Conservation (phyloP, 148 eudicot genomes). For the Heliamphora exappendiculata region DNA sequence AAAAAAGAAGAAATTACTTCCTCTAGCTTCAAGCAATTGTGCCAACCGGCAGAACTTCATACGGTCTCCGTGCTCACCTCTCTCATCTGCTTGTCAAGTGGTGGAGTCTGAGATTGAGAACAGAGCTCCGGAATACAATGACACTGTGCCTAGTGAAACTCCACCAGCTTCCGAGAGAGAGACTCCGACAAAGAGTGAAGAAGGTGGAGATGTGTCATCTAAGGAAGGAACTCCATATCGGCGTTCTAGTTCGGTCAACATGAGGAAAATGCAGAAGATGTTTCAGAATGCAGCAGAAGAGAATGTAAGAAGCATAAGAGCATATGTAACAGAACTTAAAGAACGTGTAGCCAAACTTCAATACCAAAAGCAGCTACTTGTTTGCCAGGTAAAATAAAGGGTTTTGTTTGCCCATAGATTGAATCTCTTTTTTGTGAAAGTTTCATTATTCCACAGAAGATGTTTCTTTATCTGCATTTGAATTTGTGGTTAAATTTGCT, state of each 20-base stretch:
- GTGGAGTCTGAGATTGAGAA: constrained; percentile 60
- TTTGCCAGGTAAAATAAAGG: constrained; percentile 58
- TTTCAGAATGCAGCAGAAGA: constrained; percentile 95
- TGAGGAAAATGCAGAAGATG: constrained; percentile 95
- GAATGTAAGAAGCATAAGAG: constrained; percentile 76
- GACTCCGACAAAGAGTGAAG: constrained; percentile 60
- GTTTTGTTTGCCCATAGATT: background rate
- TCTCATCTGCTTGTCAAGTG: constrained; percentile 61
- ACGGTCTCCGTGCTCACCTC: constrained; percentile 76
- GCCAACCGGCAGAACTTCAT: constrained; percentile 48
- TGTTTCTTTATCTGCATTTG: background rate
- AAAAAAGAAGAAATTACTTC: constrained; percentile 68
- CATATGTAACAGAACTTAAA: constrained; percentile 84
- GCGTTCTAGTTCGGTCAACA: constrained; percentile 78
- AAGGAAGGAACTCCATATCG: constrained; percentile 78
- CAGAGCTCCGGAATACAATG: constrained; percentile 46
- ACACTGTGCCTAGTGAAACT: constrained; percentile 30
- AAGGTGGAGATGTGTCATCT: constrained; percentile 59
- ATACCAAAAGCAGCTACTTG: constrained; percentile 87
- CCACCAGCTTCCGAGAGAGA: constrained; percentile 43
- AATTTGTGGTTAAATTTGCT: too few relatives aligned
- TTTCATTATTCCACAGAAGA: background rate
- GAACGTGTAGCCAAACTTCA: constrained; percentile 90
- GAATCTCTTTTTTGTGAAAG: background rate
- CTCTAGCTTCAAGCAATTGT: constrained; percentile 62